Conservation (phyloP, 2,329 filamentous ascomycete species). For the Teratosphaeria nubilosa region DNA sequence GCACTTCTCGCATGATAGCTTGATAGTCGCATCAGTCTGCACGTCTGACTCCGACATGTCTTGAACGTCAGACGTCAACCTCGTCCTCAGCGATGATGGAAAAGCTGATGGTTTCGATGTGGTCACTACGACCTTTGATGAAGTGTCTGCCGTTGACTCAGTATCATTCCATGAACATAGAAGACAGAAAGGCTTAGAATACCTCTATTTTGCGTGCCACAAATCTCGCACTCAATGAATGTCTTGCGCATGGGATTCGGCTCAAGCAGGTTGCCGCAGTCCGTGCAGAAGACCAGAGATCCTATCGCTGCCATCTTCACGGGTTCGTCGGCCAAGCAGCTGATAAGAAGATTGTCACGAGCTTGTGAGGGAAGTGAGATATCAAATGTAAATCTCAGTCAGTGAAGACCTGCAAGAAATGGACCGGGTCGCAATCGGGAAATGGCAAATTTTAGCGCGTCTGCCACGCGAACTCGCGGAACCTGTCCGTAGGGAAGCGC, state of each 20-base stretch:
- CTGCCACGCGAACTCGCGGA: not conserved
- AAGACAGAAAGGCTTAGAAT: not conserved
- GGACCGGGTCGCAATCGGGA: not conserved
- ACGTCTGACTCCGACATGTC: conserved; percentile 63
- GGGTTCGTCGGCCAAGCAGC: not conserved
- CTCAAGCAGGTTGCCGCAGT: conserved; percentile 79
- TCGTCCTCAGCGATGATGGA: conserved; percentile 77
- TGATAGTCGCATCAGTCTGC: conserved; percentile 52
- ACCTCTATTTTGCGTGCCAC: conserved; percentile 79
- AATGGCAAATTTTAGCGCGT: not conserved
- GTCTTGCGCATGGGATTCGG: conserved; percentile 68
- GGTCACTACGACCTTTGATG: conserved; percentile 67
- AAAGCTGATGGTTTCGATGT: conserved; percentile 83
- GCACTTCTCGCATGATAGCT: conserved; percentile 69
- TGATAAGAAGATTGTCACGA: not conserved
- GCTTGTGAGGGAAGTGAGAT: not conserved
- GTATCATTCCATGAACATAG: not conserved
- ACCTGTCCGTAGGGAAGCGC: not conserved
- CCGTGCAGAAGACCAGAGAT: conserved; percentile 82
- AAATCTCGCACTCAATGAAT: conserved; percentile 72
- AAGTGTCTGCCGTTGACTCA: conserved; percentile 48
- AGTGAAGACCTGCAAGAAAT: not conserved
- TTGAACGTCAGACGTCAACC: conserved; percentile 69
- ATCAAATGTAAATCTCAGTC: not conserved
- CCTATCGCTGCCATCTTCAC: conserved; percentile 73